Evolutionary conservation across 192 early-diverging fungal species (phyloP).

Genomic region (Coemansia sp.): DNA sequence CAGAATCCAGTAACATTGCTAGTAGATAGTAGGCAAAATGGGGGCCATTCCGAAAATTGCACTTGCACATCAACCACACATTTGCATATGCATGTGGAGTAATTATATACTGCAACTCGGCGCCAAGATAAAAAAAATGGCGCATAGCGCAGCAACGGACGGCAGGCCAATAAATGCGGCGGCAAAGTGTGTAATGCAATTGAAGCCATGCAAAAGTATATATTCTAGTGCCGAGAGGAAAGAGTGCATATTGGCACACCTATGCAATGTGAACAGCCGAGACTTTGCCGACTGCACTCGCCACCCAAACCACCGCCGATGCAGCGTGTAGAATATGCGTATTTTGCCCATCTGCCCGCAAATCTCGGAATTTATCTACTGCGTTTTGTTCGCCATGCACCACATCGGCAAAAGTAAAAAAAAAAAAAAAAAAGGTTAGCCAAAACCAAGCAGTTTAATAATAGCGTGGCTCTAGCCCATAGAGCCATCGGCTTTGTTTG

Average conservation of each 20-base stretch:
- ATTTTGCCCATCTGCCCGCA: not conserved
- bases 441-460: not conserved
- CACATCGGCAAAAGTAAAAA: not conserved
- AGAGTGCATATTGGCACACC: not conserved
- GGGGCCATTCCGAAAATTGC: not conserved
- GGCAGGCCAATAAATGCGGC: not conserved
- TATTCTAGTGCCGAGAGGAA: not conserved
- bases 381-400: not conserved
- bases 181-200: not conserved
- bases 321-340: not conserved
- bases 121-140: not conserved
- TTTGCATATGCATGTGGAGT: slow-evolving; percentile 11
- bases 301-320: slow-evolving; percentile 1
- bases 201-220: not conserved
- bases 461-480: too few relatives aligned
- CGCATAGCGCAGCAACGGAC: not conserved
- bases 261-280: not conserved
- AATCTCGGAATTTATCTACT: not conserved
- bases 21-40: not conserved
- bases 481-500: too few relatives aligned
- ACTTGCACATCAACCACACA: slow-evolving; percentile 8
- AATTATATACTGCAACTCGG: slow-evolving; percentile 10
- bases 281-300: slow-evolving; percentile 1
- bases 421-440: too few relatives aligned
- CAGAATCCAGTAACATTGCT: not conserved